A percentile compares a stretch with the other conserved stretches of the same genome.
Evolutionary conservation across 176 grass and related monocot genomes (phyloP).

Genomic region (Rhynchospora tenuis): DNA sequence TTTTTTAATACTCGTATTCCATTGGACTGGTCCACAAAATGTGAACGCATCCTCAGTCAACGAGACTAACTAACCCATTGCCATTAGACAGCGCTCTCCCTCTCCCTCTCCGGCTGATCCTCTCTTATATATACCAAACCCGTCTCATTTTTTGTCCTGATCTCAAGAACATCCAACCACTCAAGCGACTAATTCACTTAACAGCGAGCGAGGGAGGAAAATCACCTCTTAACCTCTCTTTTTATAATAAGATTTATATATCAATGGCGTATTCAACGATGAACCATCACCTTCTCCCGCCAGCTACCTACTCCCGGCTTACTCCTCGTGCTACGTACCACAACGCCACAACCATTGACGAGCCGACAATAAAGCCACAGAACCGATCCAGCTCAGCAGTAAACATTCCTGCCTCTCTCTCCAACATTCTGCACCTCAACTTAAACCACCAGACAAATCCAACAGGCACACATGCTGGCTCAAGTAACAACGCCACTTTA

Average conservation of each 20-base stretch:
- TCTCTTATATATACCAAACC: not conserved
- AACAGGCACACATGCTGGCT: not conserved
- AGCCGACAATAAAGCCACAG: not conserved
- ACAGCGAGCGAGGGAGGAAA: not conserved
- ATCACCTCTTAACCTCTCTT: not conserved
- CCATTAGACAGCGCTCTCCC: not conserved
- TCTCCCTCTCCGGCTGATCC: no score
- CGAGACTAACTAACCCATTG: not conserved
- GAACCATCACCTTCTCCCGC: constrained; percentile 10
- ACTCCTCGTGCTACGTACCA: constrained; percentile 9
- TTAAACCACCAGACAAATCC: not conserved
- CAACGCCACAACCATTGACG: not conserved
- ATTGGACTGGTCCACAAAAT: not conserved
- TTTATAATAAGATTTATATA: not conserved
- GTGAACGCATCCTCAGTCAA: not conserved
- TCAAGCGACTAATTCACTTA: not conserved
- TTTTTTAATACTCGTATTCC: not conserved
- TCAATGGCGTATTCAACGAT: constrained; percentile 21
- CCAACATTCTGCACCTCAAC: constrained; percentile 32
- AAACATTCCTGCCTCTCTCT: constrained; percentile 29
- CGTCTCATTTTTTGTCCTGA: not conserved
- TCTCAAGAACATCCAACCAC: not conserved
- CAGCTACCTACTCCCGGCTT: not conserved
- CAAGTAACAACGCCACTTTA: not conserved
- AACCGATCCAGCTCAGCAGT: not conserved